These are phyloP conservation scores for Escovopsis sp. DNA, from an alignment of 2,329 filamentous ascomycete genomes.

Conservation along the genomic window DNA sequence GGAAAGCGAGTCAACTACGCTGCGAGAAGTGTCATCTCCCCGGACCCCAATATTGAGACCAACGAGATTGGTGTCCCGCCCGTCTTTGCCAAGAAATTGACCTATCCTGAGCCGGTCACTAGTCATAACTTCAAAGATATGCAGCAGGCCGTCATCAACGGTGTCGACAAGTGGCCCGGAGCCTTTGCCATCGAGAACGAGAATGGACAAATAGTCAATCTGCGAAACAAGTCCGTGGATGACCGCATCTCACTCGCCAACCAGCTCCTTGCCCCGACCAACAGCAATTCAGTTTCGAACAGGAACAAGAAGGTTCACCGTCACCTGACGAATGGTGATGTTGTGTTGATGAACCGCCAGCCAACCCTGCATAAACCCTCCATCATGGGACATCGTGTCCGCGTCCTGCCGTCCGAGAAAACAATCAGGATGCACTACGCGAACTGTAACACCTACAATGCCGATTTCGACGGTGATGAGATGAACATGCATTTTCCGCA, in stretches of 20 bases:
- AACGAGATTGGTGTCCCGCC: constrained; percentile 97
- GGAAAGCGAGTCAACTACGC: constrained; percentile 98
- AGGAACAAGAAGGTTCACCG: constrained; percentile 93
- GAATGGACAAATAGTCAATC: constrained; percentile 76
- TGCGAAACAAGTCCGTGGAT: constrained; percentile 75
- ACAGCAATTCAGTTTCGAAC: constrained; percentile 55
- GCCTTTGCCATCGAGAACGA: constrained; percentile 93
- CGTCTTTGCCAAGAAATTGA: constrained; percentile 93
- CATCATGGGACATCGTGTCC: constrained; percentile 93
- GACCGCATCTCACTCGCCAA: constrained; percentile 85
- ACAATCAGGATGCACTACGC: constrained; percentile 99
- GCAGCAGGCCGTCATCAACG: constrained; percentile 92
- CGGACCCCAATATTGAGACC: constrained; percentile 96
- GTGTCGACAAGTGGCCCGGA: constrained; percentile 84
- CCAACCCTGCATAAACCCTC: constrained; percentile 96
- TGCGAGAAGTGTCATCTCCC: constrained; percentile 92
- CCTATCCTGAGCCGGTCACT: constrained; percentile 93
- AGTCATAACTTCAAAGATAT: constrained; percentile 94
- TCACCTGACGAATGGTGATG: constrained; percentile 90
- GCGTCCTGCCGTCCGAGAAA: constrained; percentile 85
- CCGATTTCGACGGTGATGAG: constrained; percentile 97
- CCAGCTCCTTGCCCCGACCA: constrained; percentile 76
- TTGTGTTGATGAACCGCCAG: constrained; percentile 97
- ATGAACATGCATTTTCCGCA: constrained; percentile 99
- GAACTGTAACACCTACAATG: constrained; percentile 98